Conservation (phyloP, 495 filamentous ascomycete genomes). For the Acidiella bohemica region DNA sequence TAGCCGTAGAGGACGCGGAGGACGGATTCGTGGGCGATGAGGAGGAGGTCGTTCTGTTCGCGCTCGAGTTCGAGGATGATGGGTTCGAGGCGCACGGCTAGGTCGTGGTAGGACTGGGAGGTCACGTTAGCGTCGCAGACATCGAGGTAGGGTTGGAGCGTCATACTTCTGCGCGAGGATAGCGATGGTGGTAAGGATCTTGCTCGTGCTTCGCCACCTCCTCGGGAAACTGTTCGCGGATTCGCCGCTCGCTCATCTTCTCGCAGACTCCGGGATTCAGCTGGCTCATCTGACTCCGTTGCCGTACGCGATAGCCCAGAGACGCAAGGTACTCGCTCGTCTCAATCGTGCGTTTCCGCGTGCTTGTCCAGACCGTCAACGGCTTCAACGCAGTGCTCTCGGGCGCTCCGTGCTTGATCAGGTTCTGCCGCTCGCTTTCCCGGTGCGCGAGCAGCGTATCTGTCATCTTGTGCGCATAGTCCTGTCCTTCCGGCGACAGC, state of each 20-base stretch:
- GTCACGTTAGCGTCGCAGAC: not conserved
- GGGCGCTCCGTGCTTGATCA: conserved; percentile 53
- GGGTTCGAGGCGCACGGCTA: conserved; percentile 94
- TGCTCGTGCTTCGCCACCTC: conserved; percentile 86
- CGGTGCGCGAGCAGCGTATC: conserved; percentile 70
- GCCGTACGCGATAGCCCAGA: conserved; percentile 69
- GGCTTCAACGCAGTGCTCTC: conserved; percentile 55
- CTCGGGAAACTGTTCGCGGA: conserved; percentile 67
- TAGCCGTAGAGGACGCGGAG: conserved; percentile 94
- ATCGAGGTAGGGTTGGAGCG: not conserved
- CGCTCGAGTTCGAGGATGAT: conserved; percentile 97
- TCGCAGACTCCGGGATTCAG: conserved; percentile 94
- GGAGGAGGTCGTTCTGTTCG: conserved; percentile 90
- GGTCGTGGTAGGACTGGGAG: conserved; percentile 86
- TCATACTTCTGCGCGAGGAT: conserved; percentile 81
- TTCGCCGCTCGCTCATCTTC: conserved; percentile 69
- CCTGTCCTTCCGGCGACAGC: conserved; percentile 63
- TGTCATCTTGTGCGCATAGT: conserved; percentile 81
- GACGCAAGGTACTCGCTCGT: conserved; percentile 71
- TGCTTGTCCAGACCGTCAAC: conserved; percentile 88
- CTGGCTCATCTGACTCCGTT: conserved; percentile 90
- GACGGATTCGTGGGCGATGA: conserved; percentile 96
- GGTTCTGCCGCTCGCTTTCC: conserved; percentile 58
- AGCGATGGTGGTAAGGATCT: conserved; percentile 95
- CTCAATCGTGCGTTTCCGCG: conserved; percentile 74